Evolutionary conservation across 257 asterid species (phyloP).

Genomic region (Petunia axillaris): DNA sequence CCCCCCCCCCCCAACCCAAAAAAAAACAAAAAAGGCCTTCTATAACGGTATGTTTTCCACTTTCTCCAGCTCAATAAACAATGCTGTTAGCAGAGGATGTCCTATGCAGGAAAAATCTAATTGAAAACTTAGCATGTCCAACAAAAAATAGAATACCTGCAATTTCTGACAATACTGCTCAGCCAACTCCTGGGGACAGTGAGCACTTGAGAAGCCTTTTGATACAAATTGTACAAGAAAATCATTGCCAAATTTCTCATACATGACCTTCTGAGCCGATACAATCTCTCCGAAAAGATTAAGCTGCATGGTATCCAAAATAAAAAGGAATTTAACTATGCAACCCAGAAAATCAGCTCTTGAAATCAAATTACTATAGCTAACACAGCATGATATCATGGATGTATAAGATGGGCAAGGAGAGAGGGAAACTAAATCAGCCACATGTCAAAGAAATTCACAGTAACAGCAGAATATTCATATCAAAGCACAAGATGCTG

Average conservation of each 20-base stretch:
- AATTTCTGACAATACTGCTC: slow-evolving; percentile 80
- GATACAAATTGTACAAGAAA: slow-evolving; percentile 74
- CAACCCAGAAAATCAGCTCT: neutral
- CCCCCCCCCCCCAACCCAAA: too few relatives aligned
- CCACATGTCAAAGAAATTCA: neutral
- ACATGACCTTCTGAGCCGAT: slow-evolving; percentile 87
- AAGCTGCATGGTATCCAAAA: slow-evolving; percentile 51
- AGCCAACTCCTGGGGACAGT: slow-evolving; percentile 87
- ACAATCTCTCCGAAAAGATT: slow-evolving; percentile 79
- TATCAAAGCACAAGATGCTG: neutral
- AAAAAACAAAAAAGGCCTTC: neutral
- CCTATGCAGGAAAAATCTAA: neutral
- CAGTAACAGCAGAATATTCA: slow-evolving; percentile 14
- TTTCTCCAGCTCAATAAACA: neutral
- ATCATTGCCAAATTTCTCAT: slow-evolving; percentile 83
- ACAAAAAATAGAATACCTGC: slow-evolving; percentile 58
- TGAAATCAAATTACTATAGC: neutral
- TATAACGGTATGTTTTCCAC: neutral
- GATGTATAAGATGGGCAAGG: neutral
- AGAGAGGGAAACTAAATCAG: neutral
- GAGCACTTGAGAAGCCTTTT: slow-evolving; percentile 64
- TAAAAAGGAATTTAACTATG: neutral
- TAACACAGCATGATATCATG: neutral
- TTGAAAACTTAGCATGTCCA: neutral
- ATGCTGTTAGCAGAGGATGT: neutral